Conservation (phyloP, 345 rosid species). For the Pelargonium nanum region DNA sequence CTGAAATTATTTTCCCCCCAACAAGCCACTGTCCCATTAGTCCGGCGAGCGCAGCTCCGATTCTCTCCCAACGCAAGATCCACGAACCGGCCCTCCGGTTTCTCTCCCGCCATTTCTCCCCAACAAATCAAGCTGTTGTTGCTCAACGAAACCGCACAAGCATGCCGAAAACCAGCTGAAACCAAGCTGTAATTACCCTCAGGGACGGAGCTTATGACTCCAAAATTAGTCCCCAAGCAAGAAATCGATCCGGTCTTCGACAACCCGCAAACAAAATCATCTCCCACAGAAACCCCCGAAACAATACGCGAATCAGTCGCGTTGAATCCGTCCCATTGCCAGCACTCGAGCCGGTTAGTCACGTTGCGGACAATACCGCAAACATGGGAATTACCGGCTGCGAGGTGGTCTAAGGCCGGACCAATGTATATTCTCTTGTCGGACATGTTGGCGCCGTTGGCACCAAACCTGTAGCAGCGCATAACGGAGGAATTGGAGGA, state of each 20-base stretch:
- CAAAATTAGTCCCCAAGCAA: conserved; percentile 16
- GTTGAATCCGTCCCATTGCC: conserved; percentile 33
- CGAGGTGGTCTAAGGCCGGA: conserved; percentile 27
- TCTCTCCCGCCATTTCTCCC: conserved; percentile 43
- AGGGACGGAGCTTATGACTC: neutral
- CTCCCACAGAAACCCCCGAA: conserved; percentile 33
- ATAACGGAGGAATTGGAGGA: conserved; percentile 16
- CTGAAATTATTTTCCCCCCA: conserved; percentile 49
- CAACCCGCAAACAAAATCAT: conserved; percentile 48
- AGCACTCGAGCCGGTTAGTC: conserved; percentile 31
- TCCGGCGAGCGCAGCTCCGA: conserved; percentile 43
- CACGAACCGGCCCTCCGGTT: neutral
- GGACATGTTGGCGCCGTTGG: conserved; percentile 9
- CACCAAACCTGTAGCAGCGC: conserved; percentile 53
- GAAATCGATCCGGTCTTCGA: conserved; percentile 10
- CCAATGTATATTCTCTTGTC: conserved; percentile 32
- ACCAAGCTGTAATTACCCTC: conserved; percentile 23
- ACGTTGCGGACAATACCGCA: conserved; percentile 36
- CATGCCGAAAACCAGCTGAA: conserved; percentile 49
- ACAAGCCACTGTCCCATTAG: conserved; percentile 34
- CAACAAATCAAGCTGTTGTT: conserved; percentile 55
- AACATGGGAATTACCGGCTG: conserved; percentile 34
- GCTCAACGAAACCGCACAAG: conserved; percentile 48
- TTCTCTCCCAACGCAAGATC: conserved; percentile 30
- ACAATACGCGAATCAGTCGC: neutral